Conservation (phyloP, 352 stramenopile species). For the Phytophthora pluvialis region DNA sequence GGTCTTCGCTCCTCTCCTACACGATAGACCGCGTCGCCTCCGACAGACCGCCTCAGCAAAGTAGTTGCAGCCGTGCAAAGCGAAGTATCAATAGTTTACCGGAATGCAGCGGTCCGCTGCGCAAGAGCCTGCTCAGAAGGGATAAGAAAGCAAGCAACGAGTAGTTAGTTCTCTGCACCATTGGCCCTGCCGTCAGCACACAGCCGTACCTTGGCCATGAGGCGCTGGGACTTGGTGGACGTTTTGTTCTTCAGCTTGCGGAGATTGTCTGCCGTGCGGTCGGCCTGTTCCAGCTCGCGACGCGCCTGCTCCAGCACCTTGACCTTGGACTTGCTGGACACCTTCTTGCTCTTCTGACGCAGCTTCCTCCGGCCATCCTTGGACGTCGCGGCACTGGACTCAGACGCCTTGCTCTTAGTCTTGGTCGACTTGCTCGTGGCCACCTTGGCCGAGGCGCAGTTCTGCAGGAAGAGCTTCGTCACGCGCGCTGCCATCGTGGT, state of each 20-base stretch:
- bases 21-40: not conserved
- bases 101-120: constrained; percentile 49
- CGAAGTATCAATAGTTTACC: constrained; percentile 22
- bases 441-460: constrained; percentile 40
- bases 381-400: constrained; percentile 4
- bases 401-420: not conserved
- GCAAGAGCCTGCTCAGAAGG: constrained; percentile 41
- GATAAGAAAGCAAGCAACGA: constrained; percentile 1
- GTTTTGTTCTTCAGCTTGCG: constrained; percentile 65
- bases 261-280: constrained; percentile 67
- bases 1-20: not conserved
- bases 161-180: constrained; percentile 1
- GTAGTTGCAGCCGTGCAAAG: not conserved
- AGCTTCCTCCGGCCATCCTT: constrained; percentile 37
- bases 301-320: constrained; percentile 64
- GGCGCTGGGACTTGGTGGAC: constrained; percentile 63
- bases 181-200: not conserved
- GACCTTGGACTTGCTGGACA: constrained; percentile 36
- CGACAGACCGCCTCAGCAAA: not conserved
- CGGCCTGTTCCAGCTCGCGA: constrained; percentile 53
- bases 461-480: constrained; percentile 80
- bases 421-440: constrained; percentile 23
- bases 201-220: constrained; percentile 68
- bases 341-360: constrained; percentile 38
- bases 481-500: constrained; percentile 60